Conservation (phyloP, 441 rosid genomes). For the Brassica hybrid region DNA sequence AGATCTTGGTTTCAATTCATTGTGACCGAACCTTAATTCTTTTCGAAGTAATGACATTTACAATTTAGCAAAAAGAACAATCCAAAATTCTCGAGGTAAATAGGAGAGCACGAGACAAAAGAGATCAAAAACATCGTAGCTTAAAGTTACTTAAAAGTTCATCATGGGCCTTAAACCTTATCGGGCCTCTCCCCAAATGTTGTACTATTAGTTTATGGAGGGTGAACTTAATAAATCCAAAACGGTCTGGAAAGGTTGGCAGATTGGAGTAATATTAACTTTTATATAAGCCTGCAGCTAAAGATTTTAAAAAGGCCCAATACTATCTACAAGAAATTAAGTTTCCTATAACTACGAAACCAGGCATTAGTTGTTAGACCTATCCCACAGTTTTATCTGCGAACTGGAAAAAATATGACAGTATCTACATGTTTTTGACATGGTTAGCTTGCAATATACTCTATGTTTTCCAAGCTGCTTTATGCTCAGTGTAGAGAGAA, state of each 20-base stretch:
- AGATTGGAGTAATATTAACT: not conserved
- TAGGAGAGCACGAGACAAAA: not conserved
- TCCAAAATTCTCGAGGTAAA: not conserved
- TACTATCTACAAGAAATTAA: not conserved
- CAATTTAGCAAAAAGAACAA: too few species aligned
- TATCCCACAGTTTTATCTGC: not conserved
- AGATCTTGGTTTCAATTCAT: too few species aligned
- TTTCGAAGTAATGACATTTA: too few species aligned
- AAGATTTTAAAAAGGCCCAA: conserved; percentile 1
- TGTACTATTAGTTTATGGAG: conserved; percentile 5
- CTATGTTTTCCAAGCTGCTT: too few species aligned
- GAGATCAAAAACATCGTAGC: not conserved
- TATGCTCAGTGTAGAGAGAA: too few species aligned
- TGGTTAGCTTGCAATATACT: not conserved
- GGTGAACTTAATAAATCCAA: not conserved
- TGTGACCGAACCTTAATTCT: too few species aligned
- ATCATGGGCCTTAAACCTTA: conserved; percentile 24
- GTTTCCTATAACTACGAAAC: not conserved
- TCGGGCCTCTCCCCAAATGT: not conserved
- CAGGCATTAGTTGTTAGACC: not conserved
- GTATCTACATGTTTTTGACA: not conserved
- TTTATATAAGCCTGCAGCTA: not conserved
- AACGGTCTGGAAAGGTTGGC: not conserved
- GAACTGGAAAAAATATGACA: not conserved
- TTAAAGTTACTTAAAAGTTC: not conserved